Conservation (phyloP, 2,329 filamentous ascomycete species). For the Fusarium graminum region DNA sequence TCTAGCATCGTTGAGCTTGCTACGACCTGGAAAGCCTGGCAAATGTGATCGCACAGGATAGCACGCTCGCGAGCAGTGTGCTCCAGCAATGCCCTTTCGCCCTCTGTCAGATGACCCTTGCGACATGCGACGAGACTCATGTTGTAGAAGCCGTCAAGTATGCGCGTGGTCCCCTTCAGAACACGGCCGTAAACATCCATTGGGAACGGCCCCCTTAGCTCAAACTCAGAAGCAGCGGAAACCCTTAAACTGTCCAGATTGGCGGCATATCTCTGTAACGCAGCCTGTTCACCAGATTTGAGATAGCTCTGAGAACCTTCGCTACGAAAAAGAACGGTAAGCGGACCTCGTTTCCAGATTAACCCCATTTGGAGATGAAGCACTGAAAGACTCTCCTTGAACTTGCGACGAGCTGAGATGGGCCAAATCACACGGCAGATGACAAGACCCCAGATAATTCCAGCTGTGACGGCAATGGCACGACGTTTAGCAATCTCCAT, state of each 20-base stretch:
- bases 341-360: conserved; percentile 93
- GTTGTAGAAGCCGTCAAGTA: conserved; percentile 93
- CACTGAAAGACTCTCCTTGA: conserved; percentile 88
- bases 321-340: conserved; percentile 77
- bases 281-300: conserved; percentile 39
- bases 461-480: conserved; percentile 87
- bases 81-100: conserved; percentile 82
- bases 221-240: conserved; percentile 84
- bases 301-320: conserved; percentile 77
- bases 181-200: conserved; percentile 78
- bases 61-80: conserved; percentile 84
- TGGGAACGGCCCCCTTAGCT: conserved; percentile 88
- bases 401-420: conserved; percentile 86
- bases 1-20: conserved; percentile 94
- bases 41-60: conserved; percentile 87
- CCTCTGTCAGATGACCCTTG: conserved; percentile 79
- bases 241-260: conserved; percentile 79
- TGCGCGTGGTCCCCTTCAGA: conserved; percentile 81
- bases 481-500: conserved; percentile 88
- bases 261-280: conserved; percentile 57
- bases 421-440: conserved; percentile 93
- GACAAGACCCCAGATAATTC: conserved; percentile 92
- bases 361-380: conserved; percentile 94
- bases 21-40: conserved; percentile 86
- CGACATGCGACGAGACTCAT: conserved; percentile 94